Conservation (phyloP, 352 stramenopile species). For the Elongisporangium anandrum region DNA sequence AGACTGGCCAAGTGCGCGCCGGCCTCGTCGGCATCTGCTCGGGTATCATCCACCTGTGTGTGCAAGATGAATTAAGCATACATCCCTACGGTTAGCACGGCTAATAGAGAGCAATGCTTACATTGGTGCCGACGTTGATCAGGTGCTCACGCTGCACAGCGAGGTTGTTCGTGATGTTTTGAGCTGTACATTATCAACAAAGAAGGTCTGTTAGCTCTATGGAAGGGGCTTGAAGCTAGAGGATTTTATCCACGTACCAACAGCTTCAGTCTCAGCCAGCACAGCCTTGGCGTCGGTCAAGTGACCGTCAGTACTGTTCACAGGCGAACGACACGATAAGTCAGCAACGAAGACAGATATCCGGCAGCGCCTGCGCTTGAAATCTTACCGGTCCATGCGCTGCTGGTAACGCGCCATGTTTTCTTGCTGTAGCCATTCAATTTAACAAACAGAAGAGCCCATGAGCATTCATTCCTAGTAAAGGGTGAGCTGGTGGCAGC, state of each 20-base stretch:
- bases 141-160: slow-evolving; percentile 67
- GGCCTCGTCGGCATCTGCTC: slow-evolving; percentile 68
- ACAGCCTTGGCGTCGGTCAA: slow-evolving; percentile 61
- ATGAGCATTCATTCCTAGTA: not conserved
- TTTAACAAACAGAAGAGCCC: not conserved
- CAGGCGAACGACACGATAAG: slow-evolving; percentile 1
- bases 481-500: too few relatives aligned
- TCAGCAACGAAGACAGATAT: not conserved
- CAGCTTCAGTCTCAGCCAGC: slow-evolving; percentile 64
- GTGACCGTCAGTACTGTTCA: slow-evolving; percentile 56
- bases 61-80: not conserved
- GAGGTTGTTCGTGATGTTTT: slow-evolving; percentile 71
- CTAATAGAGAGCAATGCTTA: too few relatives aligned
- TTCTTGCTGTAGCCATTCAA: slow-evolving; percentile 32
- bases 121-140: slow-evolving; percentile 70
- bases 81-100: too few relatives aligned
- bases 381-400: slow-evolving; percentile 46
- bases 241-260: slow-evolving; percentile 19
- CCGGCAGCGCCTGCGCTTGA: not conserved
- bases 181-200: slow-evolving; percentile 11
- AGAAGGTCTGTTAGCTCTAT: not conserved
- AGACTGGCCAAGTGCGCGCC: slow-evolving; percentile 67
- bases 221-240: not conserved
- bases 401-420: slow-evolving; percentile 71
- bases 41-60: slow-evolving; percentile 55